Percentiles rank a stretch among this genome's conserved stretches.
These are phyloP conservation scores for Cutaneotrichosporon cavernicola DNA, from an alignment of 1,284 basidiomycete genomes.

Conservation along the genomic window DNA sequence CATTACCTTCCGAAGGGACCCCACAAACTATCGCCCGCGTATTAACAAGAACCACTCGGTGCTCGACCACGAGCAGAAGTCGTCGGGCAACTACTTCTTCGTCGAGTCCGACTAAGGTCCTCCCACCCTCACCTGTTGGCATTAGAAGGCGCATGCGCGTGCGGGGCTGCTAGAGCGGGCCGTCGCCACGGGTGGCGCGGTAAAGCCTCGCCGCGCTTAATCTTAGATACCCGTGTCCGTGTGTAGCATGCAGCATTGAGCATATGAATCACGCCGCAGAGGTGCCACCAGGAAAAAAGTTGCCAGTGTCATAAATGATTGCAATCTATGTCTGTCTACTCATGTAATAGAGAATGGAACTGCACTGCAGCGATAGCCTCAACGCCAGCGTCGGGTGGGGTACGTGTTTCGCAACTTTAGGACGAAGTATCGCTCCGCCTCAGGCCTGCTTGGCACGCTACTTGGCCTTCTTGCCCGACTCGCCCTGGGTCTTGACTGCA, in stretches of 20 bases:
- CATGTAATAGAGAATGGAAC: neutral
- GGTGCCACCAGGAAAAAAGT: neutral
- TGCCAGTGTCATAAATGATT: neutral
- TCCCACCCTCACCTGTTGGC: neutral
- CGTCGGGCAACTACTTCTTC: constrained; percentile 46
- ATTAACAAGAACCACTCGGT: constrained; percentile 92
- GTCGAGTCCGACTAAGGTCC: constrained; percentile 29
- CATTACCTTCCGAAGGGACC: constrained; percentile 94
- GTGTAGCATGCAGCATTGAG: constrained; percentile 8
- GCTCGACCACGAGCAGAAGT: constrained; percentile 72
- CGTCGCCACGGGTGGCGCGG: constrained; percentile 7
- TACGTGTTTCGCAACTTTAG: neutral
- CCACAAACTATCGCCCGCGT: constrained; percentile 82
- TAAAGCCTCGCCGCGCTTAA: constrained; percentile 6
- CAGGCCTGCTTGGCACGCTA: neutral
- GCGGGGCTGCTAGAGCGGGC: constrained; percentile 4
- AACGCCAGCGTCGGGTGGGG: neutral
- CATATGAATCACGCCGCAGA: neutral
- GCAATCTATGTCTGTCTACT: neutral
- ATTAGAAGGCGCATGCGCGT: constrained; percentile 10
- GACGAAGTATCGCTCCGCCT: neutral
- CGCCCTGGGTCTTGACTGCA: neutral
- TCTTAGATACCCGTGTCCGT: constrained; percentile 8
- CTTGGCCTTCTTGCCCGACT: neutral
- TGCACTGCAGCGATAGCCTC: neutral